Evolutionary conservation across 2,329 filamentous ascomycete genomes (phyloP), one percentile per base, ranked within the genome.

Genomic region (Diaporthe destruens): DNA sequence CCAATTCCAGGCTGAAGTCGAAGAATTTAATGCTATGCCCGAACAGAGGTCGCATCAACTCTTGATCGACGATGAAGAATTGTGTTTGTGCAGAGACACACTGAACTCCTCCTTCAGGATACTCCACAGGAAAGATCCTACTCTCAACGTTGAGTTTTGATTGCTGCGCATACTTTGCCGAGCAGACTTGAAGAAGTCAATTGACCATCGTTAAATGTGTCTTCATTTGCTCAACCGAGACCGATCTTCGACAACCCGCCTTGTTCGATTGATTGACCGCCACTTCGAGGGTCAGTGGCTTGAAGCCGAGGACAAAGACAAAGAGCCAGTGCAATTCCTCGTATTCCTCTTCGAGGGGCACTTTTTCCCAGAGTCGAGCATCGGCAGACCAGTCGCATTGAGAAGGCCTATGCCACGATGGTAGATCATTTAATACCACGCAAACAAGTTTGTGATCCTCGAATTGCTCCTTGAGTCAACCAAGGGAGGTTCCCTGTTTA

Each of bases 11-110:
- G 0, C 57, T 74, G 66, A 83, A 84, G 71, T 84, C 82, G 0
- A 85, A 75, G 2, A 81, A 71, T 59, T 80, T 82, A 4, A 79
- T 77, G 14, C 72, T 76, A 6, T 67, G 25, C 0, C 63, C 25
- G 61, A 85, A 85, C 0, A 73, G 66, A 3, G 77, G 74, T 0
- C 57, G 66, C 1, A 83, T 67, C 0, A 51, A 23, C 9, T 82
- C 77, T 32, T 80, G 79, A 63, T 85, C 83, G 1, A 77, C 68
- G 1, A 85, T 79, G 14, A 77, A 78, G 63, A 85, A 85, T 2
- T 77, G 71, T 0, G 57, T 71, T 1, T 23, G 9, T 9, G 32
- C 54, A 2, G 76, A 51, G 16, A 49, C 34, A n/a, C 76, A 67
- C 3, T 2, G 69, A 25, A 78, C 71, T 1, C 32, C 20, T 2